Conservation (phyloP, 768 basidiomycete genomes). For the Baorangia bicolor region DNA sequence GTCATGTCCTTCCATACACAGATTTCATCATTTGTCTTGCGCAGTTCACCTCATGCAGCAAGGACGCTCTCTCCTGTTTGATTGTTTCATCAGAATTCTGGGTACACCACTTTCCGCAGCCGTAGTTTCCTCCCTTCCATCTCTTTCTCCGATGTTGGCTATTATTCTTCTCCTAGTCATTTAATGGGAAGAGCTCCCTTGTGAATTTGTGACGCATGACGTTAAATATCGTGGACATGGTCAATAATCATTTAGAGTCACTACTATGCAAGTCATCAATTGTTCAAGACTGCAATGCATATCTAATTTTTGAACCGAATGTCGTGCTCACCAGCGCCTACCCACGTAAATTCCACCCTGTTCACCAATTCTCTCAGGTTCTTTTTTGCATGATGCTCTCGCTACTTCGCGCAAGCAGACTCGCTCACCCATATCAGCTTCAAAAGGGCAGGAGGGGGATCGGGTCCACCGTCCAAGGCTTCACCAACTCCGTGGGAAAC, state of each 20-base stretch:
- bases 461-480: slow-evolving; percentile 63
- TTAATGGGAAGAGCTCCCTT: slow-evolving; percentile 25
- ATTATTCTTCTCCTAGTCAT: slow-evolving; percentile 13
- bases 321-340: slow-evolving; percentile 15
- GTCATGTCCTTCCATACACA: slow-evolving; percentile 23
- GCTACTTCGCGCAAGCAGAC: slow-evolving; percentile 35
- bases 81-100: slow-evolving; percentile 10
- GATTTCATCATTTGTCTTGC: slow-evolving; percentile 27
- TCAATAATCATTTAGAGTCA: slow-evolving; percentile 16
- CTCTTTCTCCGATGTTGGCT: slow-evolving; percentile 15
- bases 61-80: slow-evolving; percentile 14
- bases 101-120: slow-evolving; percentile 15
- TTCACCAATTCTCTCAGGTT: not conserved
- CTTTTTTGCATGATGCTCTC: slow-evolving; percentile 19
- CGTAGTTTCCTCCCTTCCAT: slow-evolving; percentile 15
- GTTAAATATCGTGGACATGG: slow-evolving; percentile 14
- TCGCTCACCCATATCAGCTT: slow-evolving; percentile 14
- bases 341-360: not conserved
- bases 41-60: slow-evolving; percentile 18
- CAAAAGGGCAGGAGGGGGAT: slow-evolving; percentile 30
- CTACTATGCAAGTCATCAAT: not conserved
- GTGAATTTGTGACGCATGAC: slow-evolving; percentile 23
- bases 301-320: slow-evolving; percentile 3
- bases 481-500: slow-evolving; percentile 87
- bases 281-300: too few species aligned